Base-by-base conservation (phyloP, 2,329 filamentous ascomycete species). In the Lojkania enalia region DNA sequence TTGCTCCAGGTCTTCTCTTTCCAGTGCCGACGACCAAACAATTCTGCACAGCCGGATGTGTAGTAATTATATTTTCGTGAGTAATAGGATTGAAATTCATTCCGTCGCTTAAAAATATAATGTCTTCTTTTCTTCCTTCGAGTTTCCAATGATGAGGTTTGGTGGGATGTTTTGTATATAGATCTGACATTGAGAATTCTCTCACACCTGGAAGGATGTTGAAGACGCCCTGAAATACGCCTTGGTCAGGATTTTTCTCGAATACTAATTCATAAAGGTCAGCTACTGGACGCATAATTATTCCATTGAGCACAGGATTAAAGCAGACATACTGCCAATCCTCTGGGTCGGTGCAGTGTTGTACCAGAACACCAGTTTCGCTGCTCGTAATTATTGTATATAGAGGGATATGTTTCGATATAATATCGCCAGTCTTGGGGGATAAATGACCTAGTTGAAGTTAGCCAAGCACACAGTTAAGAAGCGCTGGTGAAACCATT, bases 11-110 rank as follows among this genome's bases (percentile, higher is more conserved):
- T 13, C 57, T 58, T n/a, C 61, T 53, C 38, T 52, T 55, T n/a
- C 57, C 60, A 16, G 52, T 60, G 1, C 69, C 67, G 3, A 70
- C 54, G 1, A 72, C 42, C 3, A 71, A 32, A 6, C 66, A 67
- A 25, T 64, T 51, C 33, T 60, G 57, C 4, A 72, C 60, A 5
- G 52, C 36, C 1, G 49, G 50, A 23, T 71, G 63, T n/a, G 54
- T 47, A 19, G 58, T 46, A 4, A 71, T 51, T 5, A 49, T 33
- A 9, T 57, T 48, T 30, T 66, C 58, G 29, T 60, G 57, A 7
- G 51, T 39, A 25, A 46, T 51, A 3, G 60, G 58, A 30, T 59
- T 54, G 38, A 59, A 57, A 14, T 57, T 59, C 40, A 49, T 49
- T 2, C 58, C 55, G 15, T 42, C 57, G 14, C 43, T 42, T 27